Percentiles rank a stretch among this genome's conserved stretches.
phyloP scores from a whole-genome alignment of 2,329 filamentous ascomycete species.

The Eutypella sp. region DNA sequence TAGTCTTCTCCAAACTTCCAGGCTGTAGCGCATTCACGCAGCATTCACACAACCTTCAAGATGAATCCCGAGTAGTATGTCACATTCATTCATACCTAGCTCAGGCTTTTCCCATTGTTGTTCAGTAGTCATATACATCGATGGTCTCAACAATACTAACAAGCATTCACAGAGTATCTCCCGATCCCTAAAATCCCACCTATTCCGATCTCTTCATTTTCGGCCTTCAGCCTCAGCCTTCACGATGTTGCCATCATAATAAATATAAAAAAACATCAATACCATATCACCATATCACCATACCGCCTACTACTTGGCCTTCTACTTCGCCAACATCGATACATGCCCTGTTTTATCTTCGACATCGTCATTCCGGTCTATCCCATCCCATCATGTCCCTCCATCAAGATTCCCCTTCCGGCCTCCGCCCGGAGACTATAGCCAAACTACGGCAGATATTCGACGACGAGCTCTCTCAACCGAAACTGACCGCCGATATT shows the following conservation, averaged over 20 bases:
- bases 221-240: not conserved
- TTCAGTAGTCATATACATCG: no score
- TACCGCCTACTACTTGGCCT: no score
- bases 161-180: no score
- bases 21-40: constrained; percentile 16
- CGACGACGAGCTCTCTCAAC: constrained; percentile 2
- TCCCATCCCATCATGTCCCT: not conserved
- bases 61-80: constrained; percentile 95
- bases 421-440: constrained; percentile 16
- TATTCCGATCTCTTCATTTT: constrained; percentile 8
- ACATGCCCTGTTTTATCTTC: no score
- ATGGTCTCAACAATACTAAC: not conserved
- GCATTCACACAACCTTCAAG: constrained; percentile 38
- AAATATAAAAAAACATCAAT: no score
- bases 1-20: not conserved
- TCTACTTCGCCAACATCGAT: no score
- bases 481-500: constrained; percentile 18
- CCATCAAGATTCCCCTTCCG: not conserved
- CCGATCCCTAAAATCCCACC: no score
- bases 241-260: not conserved
- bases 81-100: constrained; percentile 21
- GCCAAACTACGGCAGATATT: constrained; percentile 17
- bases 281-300: no score
- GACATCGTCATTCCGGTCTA: not conserved
- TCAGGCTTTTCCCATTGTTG: constrained; percentile 4